Evolutionary conservation across 345 rosid species (phyloP), one percentile per base, ranked within the genome.

Genomic region (Linum tenue): DNA sequence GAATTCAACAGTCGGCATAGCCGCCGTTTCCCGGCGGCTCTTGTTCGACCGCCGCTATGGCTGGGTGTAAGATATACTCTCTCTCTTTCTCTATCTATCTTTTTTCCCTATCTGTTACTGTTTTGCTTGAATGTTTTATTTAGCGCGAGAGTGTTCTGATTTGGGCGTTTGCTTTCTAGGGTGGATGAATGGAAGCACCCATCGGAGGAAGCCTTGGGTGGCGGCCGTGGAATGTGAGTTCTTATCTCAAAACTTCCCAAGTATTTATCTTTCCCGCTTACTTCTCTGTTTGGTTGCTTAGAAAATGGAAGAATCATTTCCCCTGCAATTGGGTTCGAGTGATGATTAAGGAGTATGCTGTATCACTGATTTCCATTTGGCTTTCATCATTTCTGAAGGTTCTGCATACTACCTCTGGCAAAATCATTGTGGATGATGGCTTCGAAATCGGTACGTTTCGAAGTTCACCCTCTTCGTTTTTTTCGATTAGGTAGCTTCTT

Each of bases 1-100:
- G 10, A 43, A 43, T 43, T 43, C 50, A 43, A 43, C 6, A 43
- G 9, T 43, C 50, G 50, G 9, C 50, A 43, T 43, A 43, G 50
- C 50, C 50, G 50, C 50, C 50, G 50, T 43, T 43, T 5, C 83
- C 14, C 75, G 74, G 39, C 82, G 83, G 44, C 83, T 86, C 58
- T 60, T 86, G 7, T 83, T 81, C 60, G 94, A 87, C 67, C 85
- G 88, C 59, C 90, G 94, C 10, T 87, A 87, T 75, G 94, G 94
- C 37, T 87, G 90, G 86, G 88, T 85, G 94, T 87, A 84, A 69
- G 50, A 43, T 43, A 43, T 5, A 43, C 7, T 61, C 38, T 61
- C 3, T 14, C 63, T n/a, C n/a, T n/a, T n/a, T n/a, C 48, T 60
- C 16, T 16, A 7, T 59, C 60, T 14, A 35, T 31, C 38, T 37